Evolutionary conservation across 2,329 filamentous ascomycete species (phyloP).

Genomic region (Didymella glomerata): DNA sequence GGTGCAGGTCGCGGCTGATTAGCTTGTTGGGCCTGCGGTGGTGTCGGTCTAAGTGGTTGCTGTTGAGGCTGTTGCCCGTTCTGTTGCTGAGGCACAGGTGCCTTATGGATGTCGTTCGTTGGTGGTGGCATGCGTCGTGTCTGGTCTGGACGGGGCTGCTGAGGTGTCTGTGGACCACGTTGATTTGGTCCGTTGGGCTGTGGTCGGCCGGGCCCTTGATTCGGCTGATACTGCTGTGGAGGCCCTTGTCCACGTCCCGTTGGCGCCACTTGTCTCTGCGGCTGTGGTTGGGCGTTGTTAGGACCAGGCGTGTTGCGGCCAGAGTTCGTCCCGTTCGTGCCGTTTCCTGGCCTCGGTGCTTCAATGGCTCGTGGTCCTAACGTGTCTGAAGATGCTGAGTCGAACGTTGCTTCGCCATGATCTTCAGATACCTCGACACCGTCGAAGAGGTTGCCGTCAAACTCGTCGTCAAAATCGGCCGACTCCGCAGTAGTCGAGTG

Average conservation of each 20-base stretch:
- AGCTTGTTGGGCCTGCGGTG: conserved; percentile 37
- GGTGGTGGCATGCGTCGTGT: conserved; percentile 35
- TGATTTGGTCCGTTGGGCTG: conserved; percentile 37
- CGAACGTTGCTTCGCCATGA: conserved; percentile 64
- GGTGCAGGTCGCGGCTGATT: conserved; percentile 27
- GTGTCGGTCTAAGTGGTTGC: conserved; percentile 36
- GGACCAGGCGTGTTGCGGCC: conserved; percentile 34
- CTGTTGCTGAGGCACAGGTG: conserved; percentile 31
- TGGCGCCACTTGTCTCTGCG: conserved; percentile 37
- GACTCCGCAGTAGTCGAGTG: conserved; percentile 51
- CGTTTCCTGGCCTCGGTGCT: conserved; percentile 23
- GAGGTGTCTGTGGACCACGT: conserved; percentile 42
- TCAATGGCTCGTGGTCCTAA: conserved; percentile 25
- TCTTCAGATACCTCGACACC: conserved; percentile 67
- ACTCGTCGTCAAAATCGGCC: conserved; percentile 63
- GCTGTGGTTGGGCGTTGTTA: conserved; percentile 33
- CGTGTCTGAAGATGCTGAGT: conserved; percentile 32
- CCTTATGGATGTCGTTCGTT: conserved; percentile 31
- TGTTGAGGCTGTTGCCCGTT: conserved; percentile 31
- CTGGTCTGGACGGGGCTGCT: conserved; percentile 34
- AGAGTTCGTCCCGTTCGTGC: conserved; percentile 26
- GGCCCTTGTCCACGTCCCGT: conserved; percentile 31
- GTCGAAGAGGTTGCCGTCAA: conserved; percentile 63
- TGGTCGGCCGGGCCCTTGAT: conserved; percentile 32
- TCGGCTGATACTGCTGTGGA: conserved; percentile 38